Base-by-base conservation (phyloP, 2,329 filamentous ascomycete genomes). In the Botrytis sinoallii region DNA sequence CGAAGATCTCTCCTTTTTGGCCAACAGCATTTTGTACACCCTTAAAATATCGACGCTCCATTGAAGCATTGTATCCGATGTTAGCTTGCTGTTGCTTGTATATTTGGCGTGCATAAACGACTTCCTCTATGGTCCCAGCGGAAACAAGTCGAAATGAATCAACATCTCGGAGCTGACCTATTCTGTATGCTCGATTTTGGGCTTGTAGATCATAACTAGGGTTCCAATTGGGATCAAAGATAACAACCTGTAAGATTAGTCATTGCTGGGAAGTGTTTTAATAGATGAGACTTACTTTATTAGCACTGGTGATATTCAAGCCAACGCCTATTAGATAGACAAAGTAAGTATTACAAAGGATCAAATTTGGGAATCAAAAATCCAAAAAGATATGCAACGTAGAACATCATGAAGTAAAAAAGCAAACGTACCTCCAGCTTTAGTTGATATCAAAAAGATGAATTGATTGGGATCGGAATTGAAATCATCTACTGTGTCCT, bases 61-160 rank as follows among this genome's bases (percentile, higher is more conserved):
- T 92, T 0, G 93, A 97, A 0, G 96, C 96, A 48, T 91, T 97
- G 82, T 99, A 98, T 0, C 93, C 96, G 74, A 99, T 98, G 79
- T 98, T 98, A 40, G 96, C 95, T 83, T 98, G 96, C 80, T 99
- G 96, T 81, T 99, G 96, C 82, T 99, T 99, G 86, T 99, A 99
- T 57, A 99, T 96, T 79, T 99, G 96, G 10, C 96, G 89, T 0
- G 95, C 96, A 79, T 99, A 99, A 12, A 98, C 94, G 71, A 98
- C 96, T 82, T 99, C 96, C 81, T 99, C 96, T 25, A 99, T 94
- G 0, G 96, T 98, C 0, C 96, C 96, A 1, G 93, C 90, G 2
- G 93, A 95, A 29, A 99, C 90, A 1, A 99, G 88, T 6, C 96
- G 91, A 81, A 97, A 98, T 1, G 98, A 95, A 81, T 99, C 96